Evolutionary conservation across 208 protist genomes (phyloP).

Genomic region (Herpetomonas tarakana): DNA sequence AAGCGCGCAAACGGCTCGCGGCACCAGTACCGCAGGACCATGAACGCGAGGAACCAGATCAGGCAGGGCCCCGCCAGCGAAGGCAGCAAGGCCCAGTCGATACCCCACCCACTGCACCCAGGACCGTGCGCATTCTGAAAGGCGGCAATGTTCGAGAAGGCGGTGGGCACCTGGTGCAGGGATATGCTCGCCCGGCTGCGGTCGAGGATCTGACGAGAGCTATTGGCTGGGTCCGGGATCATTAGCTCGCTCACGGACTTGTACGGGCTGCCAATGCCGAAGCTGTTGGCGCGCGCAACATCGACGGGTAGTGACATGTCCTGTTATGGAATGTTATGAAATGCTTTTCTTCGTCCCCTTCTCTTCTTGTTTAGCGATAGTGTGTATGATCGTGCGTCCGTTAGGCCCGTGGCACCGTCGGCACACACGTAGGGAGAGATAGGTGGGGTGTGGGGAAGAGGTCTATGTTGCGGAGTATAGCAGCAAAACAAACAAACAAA

Average conservation of each 20-base stretch:
- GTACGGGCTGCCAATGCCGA: constrained; percentile 31
- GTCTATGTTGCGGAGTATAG: no score
- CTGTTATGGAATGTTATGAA: no score
- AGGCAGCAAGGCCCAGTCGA: constrained; percentile 31
- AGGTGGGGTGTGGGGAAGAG: no score
- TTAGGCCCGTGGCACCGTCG: no score
- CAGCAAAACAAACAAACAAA: no score
- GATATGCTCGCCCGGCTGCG: constrained; percentile 20
- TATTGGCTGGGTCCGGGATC: constrained; percentile 15
- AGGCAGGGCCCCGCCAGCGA: constrained; percentile 24
- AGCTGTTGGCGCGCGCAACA: constrained; percentile 1
- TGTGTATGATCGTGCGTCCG: no score
- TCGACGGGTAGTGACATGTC: constrained; percentile 12
- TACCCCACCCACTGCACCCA: constrained; percentile 31
- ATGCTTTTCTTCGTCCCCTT: no score
- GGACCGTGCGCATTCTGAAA: constrained; percentile 20
- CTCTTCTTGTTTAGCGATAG: no score
- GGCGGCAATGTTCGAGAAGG: constrained; percentile 21
- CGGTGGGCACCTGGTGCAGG: constrained; percentile 16
- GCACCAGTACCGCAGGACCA: constrained; percentile 43
- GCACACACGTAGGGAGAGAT: no score
- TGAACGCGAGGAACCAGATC: constrained; percentile 46
- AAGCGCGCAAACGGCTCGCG: constrained; percentile 38
- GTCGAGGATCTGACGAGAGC: constrained; percentile 8
- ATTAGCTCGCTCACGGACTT: constrained; percentile 13